phyloP scores from a whole-genome alignment of 352 stramenopile genomes.

The Pythium oligandrum region DNA sequence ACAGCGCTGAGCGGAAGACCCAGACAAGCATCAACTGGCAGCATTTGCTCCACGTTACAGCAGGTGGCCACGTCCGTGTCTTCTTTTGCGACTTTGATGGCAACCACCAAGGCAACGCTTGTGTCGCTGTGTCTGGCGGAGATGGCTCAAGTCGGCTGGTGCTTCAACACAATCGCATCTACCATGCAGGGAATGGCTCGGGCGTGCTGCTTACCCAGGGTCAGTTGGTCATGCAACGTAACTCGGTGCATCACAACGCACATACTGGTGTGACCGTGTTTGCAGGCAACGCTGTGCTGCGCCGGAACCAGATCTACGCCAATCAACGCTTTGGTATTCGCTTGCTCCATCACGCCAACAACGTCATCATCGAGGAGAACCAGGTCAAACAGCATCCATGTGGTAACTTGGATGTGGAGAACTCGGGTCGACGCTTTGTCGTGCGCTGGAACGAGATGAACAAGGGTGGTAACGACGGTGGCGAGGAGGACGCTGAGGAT shows the following conservation, averaged over 20 bases:
- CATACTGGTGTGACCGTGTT: constrained; percentile 59
- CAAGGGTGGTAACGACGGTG: too few species aligned
- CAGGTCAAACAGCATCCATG: constrained; percentile 56
- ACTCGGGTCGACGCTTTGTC: constrained; percentile 69
- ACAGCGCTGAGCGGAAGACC: not conserved
- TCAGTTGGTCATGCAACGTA: constrained; percentile 49
- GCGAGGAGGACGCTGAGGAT: constrained; percentile 17
- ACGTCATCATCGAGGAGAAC: constrained; percentile 78
- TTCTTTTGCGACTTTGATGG: constrained; percentile 70
- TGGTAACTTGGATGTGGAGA: constrained; percentile 70
- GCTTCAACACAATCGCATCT: constrained; percentile 57
- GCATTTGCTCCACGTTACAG: constrained; percentile 46
- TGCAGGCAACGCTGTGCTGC: constrained; percentile 50
- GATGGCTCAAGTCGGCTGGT: constrained; percentile 32
- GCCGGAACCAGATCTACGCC: constrained; percentile 53
- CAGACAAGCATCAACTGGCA: constrained; percentile 36
- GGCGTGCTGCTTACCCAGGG: constrained; percentile 57
- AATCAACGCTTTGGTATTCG: constrained; percentile 74
- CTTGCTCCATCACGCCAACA: constrained; percentile 59
- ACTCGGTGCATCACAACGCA: constrained; percentile 46
- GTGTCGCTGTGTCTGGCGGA: constrained; percentile 48
- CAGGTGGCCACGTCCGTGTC: constrained; percentile 39
- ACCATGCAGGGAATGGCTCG: constrained; percentile 41
- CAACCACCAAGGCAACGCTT: constrained; percentile 57
- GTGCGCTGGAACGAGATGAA: constrained; percentile 72